Evolutionary conservation across 2,329 filamentous ascomycete genomes (phyloP), one percentile per base, ranked within the genome.

Genomic region (Ophiocordyceps camponoti-leonardi): DNA sequence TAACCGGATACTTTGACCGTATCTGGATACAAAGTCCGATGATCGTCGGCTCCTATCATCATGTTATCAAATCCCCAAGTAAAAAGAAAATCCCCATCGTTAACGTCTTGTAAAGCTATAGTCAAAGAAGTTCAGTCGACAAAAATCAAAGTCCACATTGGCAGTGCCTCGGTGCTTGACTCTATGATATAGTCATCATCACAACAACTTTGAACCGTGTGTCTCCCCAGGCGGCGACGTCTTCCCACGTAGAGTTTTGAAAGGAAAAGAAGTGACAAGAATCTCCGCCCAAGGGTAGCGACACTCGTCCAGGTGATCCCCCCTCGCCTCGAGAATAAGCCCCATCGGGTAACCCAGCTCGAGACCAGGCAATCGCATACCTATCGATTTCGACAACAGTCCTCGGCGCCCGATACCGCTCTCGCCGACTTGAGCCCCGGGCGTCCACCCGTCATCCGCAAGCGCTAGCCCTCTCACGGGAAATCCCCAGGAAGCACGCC

Each of bases 281-380:
- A 54, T 53, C 52, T 49, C 53, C 53, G 48, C 50, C n/a, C 23
- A 20, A 26, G 35, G 26, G 35, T 19, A 16, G 28, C 26, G 40
- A 33, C n/a, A n/a, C 18, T 19, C 42, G 12, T 35, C 28, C 18
- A 30, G 4, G 11, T 20, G 42, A 41, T 48, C 46, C 67, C 83
- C 83, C 83, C 86, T 94, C 87, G 88, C 83, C 76, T 87, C 90
- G 83, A 95, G 86, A 95, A 94, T 96, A 87, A 95, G 90, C 90
- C 90, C 90, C 90, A 94, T 96, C 87, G 88, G 94, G 90, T 96
- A 93, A 94, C 85, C 73, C 67, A 63, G 67, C 55, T 57, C 55
- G 61, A 54, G 26, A 49, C 59, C 55, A 61, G 68, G 84, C 86
- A 94, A 95, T 94, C 90, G 88, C 90, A 95, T 96, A 80, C 83